Conservation (phyloP, 805 yeast species). For the Candida xiaguanensis region DNA sequence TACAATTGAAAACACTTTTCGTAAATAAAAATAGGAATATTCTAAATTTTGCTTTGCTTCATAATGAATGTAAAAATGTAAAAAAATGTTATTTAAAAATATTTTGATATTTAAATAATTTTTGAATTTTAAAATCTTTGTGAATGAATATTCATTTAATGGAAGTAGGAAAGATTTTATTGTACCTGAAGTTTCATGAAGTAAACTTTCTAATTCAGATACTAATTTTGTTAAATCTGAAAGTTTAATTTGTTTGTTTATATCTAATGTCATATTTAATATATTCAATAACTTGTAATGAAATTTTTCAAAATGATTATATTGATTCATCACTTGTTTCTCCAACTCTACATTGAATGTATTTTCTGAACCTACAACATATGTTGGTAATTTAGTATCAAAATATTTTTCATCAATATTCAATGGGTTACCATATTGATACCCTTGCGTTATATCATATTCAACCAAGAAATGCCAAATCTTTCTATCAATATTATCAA, state of each 20-base stretch:
- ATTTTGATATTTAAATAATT: constrained; percentile 24
- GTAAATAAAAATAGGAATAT: constrained; percentile 32
- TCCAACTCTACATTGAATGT: constrained; percentile 35
- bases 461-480: constrained; percentile 31
- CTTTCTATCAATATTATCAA: constrained; percentile 28
- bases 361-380: constrained; percentile 33
- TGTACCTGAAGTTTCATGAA: constrained; percentile 29
- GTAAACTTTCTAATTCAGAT: constrained; percentile 31
- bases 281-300: constrained; percentile 26
- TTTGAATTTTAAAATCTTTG: constrained; percentile 24
- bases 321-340: constrained; percentile 27
- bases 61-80: constrained; percentile 38
- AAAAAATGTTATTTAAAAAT: constrained; percentile 25
- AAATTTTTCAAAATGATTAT: constrained; percentile 25
- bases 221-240: constrained; percentile 19
- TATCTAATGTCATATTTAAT: constrained; percentile 17
- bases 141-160: constrained; percentile 17
- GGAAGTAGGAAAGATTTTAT: constrained; percentile 17
- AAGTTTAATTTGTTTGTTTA: constrained; percentile 17
- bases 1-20: constrained; percentile 22
- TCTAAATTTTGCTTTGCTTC: constrained; percentile 24
- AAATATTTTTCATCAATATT: constrained; percentile 23
- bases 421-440: constrained; percentile 32
- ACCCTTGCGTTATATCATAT: constrained; percentile 27
- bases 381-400: constrained; percentile 29